Evolutionary conservation across 495 filamentous ascomycete genomes (phyloP).

Genomic region (Barbatosphaeria neglecta): DNA sequence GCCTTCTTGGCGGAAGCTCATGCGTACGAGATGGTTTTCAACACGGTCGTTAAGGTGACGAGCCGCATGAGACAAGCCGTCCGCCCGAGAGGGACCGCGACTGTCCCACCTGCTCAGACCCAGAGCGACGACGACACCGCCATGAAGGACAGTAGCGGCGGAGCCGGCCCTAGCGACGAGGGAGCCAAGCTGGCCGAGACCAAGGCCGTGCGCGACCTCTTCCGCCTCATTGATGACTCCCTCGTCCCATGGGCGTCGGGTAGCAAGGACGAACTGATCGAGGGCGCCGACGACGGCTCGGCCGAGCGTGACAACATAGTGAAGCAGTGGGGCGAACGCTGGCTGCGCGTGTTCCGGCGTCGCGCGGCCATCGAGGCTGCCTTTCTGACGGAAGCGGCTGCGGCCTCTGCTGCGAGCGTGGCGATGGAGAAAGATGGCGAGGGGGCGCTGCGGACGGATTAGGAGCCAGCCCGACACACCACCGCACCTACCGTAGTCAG

Average conservation of each 20-base stretch:
- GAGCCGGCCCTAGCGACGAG: conserved; percentile 20
- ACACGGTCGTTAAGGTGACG: conserved; percentile 86
- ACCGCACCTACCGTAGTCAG: too few species aligned
- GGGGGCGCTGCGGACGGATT: not conserved
- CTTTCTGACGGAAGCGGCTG: conserved; percentile 32
- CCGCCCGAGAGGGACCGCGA: too few species aligned
- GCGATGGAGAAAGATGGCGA: conserved; percentile 3
- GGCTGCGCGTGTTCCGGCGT: conserved; percentile 74
- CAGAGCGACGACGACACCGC: conserved; percentile 43
- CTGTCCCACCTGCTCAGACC: too few species aligned
- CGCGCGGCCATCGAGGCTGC: conserved; percentile 78
- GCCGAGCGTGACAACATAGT: conserved; percentile 51
- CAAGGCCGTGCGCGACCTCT: conserved; percentile 62
- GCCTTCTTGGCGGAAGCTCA: conserved; percentile 58
- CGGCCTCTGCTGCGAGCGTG: conserved; percentile 15
- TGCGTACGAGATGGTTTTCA: conserved; percentile 79
- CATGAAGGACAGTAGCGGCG: conserved; percentile 14
- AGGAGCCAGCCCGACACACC: too few species aligned
- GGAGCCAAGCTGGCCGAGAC: conserved; percentile 41
- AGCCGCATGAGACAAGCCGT: conserved; percentile 78
- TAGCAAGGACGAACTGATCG: conserved; percentile 56
- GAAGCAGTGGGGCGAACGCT: conserved; percentile 70
- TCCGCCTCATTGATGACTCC: conserved; percentile 69
- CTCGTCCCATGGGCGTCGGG: conserved; percentile 61
- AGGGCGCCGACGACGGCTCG: conserved; percentile 36